Conservation (phyloP, 306 rosid species). For the Lotus japonicus region DNA sequence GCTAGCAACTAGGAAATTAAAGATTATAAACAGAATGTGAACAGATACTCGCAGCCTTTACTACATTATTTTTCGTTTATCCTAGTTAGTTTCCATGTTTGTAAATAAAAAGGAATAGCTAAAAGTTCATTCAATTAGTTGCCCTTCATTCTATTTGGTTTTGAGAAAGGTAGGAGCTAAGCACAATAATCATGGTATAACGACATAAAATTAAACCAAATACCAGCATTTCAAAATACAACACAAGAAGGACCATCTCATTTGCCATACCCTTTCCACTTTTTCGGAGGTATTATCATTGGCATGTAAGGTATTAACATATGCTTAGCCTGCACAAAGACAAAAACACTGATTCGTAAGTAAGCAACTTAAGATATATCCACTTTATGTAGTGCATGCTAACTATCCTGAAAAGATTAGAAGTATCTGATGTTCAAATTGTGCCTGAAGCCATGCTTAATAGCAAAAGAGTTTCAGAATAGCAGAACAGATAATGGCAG, state of each 20-base stretch:
- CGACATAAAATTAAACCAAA: slow-evolving; percentile 1
- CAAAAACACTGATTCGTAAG: slow-evolving; percentile 16
- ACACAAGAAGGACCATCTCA: slow-evolving; percentile 14
- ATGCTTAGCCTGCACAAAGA: slow-evolving; percentile 62
- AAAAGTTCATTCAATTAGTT: not conserved
- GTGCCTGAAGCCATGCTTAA: not conserved
- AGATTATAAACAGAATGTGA: not conserved
- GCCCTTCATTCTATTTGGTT: not conserved
- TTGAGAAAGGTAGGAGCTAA: not conserved
- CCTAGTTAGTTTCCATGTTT: not conserved
- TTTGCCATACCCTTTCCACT: slow-evolving; percentile 74
- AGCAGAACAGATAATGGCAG: not conserved
- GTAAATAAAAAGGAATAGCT: not conserved
- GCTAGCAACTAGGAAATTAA: not conserved
- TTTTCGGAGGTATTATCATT: slow-evolving; percentile 83
- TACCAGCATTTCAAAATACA: not conserved
- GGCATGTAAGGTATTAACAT: slow-evolving; percentile 83
- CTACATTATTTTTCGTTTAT: not conserved
- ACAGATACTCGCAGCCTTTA: not conserved
- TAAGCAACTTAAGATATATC: not conserved
- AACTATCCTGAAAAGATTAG: not conserved
- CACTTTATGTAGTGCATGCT: not conserved
- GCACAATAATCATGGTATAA: slow-evolving; percentile 4
- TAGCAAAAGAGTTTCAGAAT: not conserved
- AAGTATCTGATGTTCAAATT: not conserved